Evolutionary conservation across 768 basidiomycete species (phyloP), one percentile per base, ranked within the genome.

Genomic region (Kwoniella shandongensis): DNA sequence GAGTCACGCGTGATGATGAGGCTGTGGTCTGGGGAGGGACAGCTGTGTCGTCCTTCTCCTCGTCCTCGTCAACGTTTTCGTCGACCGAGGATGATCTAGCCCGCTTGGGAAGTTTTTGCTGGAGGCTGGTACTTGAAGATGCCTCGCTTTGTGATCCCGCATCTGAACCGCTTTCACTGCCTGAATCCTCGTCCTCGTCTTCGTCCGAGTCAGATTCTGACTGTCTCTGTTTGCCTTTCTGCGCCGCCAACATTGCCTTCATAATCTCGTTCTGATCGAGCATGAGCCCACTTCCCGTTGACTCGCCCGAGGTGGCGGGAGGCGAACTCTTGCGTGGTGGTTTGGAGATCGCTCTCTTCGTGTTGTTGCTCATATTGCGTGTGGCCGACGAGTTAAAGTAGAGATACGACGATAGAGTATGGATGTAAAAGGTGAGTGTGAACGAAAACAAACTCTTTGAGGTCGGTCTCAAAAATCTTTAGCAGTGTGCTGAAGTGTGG

Each of bases 251-350:
- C 71, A 73, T 73, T 2, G 69, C 54, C 41, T 59, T 48, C 66
- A 73, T 59, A n/a, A 73, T 57, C 49, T 67, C 66, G 39, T 48
- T 51, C n/a, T 58, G 65, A 41, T 73, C 71, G 20, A 73, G 53
- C 1, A 51, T n/a, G 11, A 47, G 1, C 15, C 54, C 45, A 17
- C 15, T 32, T 6, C 32, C 32, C 25, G 18, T 13, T 4, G 15
- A 38, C 39, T 10, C 20, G 23, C 10, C 17, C 29, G 32, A 32
- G 32, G 32, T 6, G 32, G 32, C 6, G 20, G 13, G 8, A 25
- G 18, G 20, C 36, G n/a, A 17, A 15, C 30, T 22, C 35, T 36
- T 13, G 20, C 49, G 35, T 39, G 49, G 8, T 13, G 20, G 5
- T 22, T 36, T 50, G 49, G 22, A 23, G 30, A n/a, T n/a, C n/a